Base-by-base conservation (phyloP, 2,329 filamentous ascomycete genomes). In the Hypoxylon sp. region DNA sequence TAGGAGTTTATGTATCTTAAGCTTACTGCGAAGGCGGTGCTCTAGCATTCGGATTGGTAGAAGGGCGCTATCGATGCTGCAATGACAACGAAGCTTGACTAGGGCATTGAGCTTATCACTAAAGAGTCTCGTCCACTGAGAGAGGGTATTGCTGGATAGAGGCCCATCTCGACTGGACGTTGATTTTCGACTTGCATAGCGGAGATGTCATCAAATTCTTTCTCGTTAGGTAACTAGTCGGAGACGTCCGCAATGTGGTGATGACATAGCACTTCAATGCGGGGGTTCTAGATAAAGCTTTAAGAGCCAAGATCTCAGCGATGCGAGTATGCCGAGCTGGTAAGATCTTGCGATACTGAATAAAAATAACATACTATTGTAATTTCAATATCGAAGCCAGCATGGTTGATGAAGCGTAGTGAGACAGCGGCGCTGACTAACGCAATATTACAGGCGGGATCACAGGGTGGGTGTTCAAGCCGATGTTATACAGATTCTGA, bases 221-320 rank as follows among this genome's bases (percentile, higher is more conserved):
- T 72, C 59, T 70, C 43, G 66, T 72, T 74, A 70, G 68, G 70
- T 73, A 71, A 73, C 58, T 43, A 43, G 63, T 66, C 46, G 57
- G 56, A 65, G 63, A 68, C 58, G 69, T 60, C 55, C 61, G 59
- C 61, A 62, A 60, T 67, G 55, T 32, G 65, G 52, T 48, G 66
- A 73, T 72, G 68, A 71, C 72, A 73, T 68, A 52, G 51, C 56
- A 60, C 57, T 59, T 51, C 63, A 46, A 65, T 72, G 74, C 71
- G 71, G 73, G 68, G 74, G 67, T 41, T 65, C 43, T 63, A 74
- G 71, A 74, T 73, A 73, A 73, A 73, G 69, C 65, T 67, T 70
- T 30, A 55, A 41, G 17, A 50, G 55, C 51, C 49, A 57, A 65
- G 55, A 53, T 59, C 21, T 57, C 14, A 41, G 7, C 17, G 34